These are phyloP conservation scores for Trichoderma harzianum DNA, from an alignment of 2,329 filamentous ascomycete genomes.

Conservation along the genomic window DNA sequence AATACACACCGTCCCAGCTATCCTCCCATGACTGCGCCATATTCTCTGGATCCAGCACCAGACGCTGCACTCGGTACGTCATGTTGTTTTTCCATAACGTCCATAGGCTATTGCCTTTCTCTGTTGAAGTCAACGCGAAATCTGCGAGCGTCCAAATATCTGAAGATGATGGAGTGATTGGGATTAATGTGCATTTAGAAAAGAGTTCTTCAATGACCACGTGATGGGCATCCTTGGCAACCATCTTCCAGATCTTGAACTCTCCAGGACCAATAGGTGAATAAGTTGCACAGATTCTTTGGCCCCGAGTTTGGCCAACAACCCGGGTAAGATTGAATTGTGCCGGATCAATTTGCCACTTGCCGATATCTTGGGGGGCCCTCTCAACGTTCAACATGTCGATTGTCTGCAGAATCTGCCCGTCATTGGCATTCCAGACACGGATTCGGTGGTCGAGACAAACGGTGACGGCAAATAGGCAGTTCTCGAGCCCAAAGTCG, in stretches of 20 bases:
- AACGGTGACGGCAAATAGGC: constrained; percentile 67
- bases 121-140: constrained; percentile 60
- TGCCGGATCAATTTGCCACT: constrained; percentile 74
- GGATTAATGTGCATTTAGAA: constrained; percentile 56
- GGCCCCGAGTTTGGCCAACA: constrained; percentile 54
- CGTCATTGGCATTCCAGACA: constrained; percentile 83
- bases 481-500: constrained; percentile 47
- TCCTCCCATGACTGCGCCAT: constrained; percentile 60
- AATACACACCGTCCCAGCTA: constrained; percentile 67
- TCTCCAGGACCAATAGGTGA: constrained; percentile 83
- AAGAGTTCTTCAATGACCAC: constrained; percentile 70
- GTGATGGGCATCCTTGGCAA: constrained; percentile 60
- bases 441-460: constrained; percentile 86
- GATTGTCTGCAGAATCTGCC: constrained; percentile 70
- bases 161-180: constrained; percentile 66
- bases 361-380: constrained; percentile 65
- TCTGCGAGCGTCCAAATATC: constrained; percentile 79
- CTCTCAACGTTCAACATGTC: constrained; percentile 71
- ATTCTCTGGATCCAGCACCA: constrained; percentile 69
- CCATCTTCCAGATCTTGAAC: constrained; percentile 89
- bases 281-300: constrained; percentile 69
- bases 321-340: constrained; percentile 75
- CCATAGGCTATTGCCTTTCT: constrained; percentile 63
- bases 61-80: constrained; percentile 67
- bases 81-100: constrained; percentile 82